Evolutionary conservation across 805 yeast species (phyloP).

Genomic region (Pichia deserticola): DNA sequence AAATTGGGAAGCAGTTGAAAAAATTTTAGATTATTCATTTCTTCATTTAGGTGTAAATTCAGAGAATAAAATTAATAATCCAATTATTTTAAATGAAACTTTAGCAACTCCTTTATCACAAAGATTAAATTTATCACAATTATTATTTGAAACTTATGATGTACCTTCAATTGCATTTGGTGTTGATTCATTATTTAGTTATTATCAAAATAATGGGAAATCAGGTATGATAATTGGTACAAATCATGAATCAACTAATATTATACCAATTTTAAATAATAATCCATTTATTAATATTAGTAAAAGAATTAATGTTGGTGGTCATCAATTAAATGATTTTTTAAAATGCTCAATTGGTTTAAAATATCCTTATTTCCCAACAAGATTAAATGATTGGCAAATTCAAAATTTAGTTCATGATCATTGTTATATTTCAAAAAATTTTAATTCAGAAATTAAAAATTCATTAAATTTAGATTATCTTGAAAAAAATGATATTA

Average conservation of each 20-base stretch:
- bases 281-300: constrained; percentile 56
- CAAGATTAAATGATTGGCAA: constrained; percentile 57
- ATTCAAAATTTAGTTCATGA: constrained; percentile 62
- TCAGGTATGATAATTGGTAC: constrained; percentile 75
- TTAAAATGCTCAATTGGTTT: constrained; percentile 56
- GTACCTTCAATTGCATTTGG: constrained; percentile 75
- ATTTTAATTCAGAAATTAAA: constrained; percentile 60
- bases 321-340: constrained; percentile 60
- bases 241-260: constrained; percentile 75
- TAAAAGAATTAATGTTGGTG: constrained; percentile 90
- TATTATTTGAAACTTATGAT: constrained; percentile 76
- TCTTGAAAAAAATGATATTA: constrained; percentile 62
- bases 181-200: constrained; percentile 75
- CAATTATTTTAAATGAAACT: constrained; percentile 73
- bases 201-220: constrained; percentile 48
- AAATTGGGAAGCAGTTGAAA: constrained; percentile 89
- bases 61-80: constrained; percentile 56
- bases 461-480: constrained; percentile 51
- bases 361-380: constrained; percentile 90
- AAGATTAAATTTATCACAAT: constrained; percentile 67
- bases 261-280: constrained; percentile 77
- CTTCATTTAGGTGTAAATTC: constrained; percentile 64
- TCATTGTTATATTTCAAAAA: constrained; percentile 66
- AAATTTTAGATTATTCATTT: constrained; percentile 75
- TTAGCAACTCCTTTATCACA: constrained; percentile 66